These are phyloP conservation scores for Wakefieldia striispora DNA, from an alignment of 768 basidiomycete genomes.

Conservation along the genomic window DNA sequence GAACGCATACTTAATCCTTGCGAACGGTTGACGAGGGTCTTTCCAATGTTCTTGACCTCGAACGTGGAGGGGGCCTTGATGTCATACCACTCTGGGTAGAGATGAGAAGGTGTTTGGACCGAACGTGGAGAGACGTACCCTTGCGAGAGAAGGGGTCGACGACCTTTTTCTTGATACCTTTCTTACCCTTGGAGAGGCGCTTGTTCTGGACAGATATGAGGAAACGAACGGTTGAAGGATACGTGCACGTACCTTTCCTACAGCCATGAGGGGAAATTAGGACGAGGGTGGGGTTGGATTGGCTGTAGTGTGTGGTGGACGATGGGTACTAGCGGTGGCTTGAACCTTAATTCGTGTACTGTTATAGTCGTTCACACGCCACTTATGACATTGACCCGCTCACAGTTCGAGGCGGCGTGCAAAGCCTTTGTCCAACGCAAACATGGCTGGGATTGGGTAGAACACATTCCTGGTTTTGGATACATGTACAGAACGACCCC, in stretches of 20 bases:
- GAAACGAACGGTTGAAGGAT: neutral
- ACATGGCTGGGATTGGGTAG: constrained; percentile 59
- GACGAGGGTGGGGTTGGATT: constrained; percentile 46
- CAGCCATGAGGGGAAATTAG: constrained; percentile 65
- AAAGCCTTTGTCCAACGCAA: constrained; percentile 44
- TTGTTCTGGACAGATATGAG: constrained; percentile 69
- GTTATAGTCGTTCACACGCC: constrained; percentile 43
- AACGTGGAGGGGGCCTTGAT: constrained; percentile 98
- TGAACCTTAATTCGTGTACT: constrained; percentile 54
- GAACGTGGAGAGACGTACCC: constrained; percentile 48
- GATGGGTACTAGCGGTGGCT: constrained; percentile 44
- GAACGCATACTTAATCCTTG: constrained; percentile 88
- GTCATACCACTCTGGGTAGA: constrained; percentile 91
- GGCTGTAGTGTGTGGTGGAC: constrained; percentile 37
- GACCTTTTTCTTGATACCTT: constrained; percentile 99
- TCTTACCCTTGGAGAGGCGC: constrained; percentile 96
- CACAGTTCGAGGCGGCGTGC: constrained; percentile 60
- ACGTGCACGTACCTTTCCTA: constrained; percentile 69
- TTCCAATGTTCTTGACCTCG: constrained; percentile 94
- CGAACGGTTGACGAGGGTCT: constrained; percentile 97
- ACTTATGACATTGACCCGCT: constrained; percentile 44
- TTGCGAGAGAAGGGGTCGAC: constrained; percentile 99
- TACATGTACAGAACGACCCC: constrained; percentile 44
- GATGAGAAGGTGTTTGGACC: neutral
- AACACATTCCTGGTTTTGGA: constrained; percentile 47